A percentile compares a stretch with the other conserved stretches of the same genome.
These are phyloP conservation scores for Asterella californica DNA, from an alignment of 225 moss, liverwort and hornwort genomes.

Conservation along the genomic window DNA sequence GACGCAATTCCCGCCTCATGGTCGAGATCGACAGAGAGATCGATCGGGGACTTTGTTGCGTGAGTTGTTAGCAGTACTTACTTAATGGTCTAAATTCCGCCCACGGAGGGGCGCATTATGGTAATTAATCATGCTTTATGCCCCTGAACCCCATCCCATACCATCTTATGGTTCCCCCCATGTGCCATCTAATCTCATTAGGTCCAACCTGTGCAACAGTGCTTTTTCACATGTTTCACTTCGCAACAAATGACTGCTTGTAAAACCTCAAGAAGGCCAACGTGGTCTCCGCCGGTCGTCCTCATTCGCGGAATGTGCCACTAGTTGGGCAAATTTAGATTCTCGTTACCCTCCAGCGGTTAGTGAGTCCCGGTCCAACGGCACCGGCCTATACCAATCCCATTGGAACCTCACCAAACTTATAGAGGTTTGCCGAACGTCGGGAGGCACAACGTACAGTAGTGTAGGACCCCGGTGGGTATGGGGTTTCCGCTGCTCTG, in stretches of 20 bases:
- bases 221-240: neutral
- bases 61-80: neutral
- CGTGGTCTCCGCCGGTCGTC: neutral
- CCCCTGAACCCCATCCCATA: neutral
- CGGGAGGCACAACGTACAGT: neutral
- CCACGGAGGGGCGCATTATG: constrained; percentile 8
- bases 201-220: neutral
- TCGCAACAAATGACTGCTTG: neutral
- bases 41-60: constrained; percentile 5
- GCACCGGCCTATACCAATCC: neutral
- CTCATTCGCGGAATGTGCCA: neutral
- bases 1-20: neutral
- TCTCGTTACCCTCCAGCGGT: neutral
- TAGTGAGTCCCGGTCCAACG: neutral
- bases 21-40: too few relatives aligned
- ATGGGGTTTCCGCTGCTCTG: neutral
- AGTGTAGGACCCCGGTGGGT: neutral
- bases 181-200: neutral
- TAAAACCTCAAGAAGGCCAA: neutral
- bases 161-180: neutral
- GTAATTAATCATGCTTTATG: constrained; percentile 5
- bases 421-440: neutral
- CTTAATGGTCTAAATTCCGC: neutral
- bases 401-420: neutral
- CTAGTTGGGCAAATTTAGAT: neutral